Conservation (phyloP, 1,139 yeast species). For the Kurtzmaniella quercitrusa region DNA sequence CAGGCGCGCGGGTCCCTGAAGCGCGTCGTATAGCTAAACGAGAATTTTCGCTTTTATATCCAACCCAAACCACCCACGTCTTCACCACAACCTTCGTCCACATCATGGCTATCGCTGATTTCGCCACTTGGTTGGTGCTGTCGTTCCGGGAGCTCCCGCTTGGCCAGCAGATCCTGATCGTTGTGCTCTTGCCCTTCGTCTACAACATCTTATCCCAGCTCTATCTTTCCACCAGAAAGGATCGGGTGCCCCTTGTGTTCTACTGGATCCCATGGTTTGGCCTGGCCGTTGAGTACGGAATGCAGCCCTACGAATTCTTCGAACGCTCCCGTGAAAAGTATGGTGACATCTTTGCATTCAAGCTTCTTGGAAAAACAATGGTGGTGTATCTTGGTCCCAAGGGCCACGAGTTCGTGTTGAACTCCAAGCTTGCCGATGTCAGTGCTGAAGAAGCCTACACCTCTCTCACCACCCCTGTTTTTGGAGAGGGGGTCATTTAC, state of each 20-base stretch:
- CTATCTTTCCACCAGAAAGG: slow-evolving; percentile 65
- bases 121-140: slow-evolving; percentile 16
- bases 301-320: slow-evolving; percentile 89
- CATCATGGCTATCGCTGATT: slow-evolving; percentile 29
- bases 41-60: background rate
- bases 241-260: slow-evolving; percentile 83
- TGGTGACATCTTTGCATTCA: slow-evolving; percentile 90
- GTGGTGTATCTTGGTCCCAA: slow-evolving; percentile 95
- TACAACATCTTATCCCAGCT: slow-evolving; percentile 71
- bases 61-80: background rate
- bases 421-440: slow-evolving; percentile 84
- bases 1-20: background rate
- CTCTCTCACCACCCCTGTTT: slow-evolving; percentile 94
- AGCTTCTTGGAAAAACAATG: slow-evolving; percentile 86
- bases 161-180: slow-evolving; percentile 31
- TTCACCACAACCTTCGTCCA: background rate
- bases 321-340: slow-evolving; percentile 70
- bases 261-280: slow-evolving; percentile 97
- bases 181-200: slow-evolving; percentile 46
- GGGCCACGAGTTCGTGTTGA: slow-evolving; percentile 94
- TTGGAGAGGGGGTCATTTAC: slow-evolving; percentile 94
- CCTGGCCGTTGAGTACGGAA: slow-evolving; percentile 82
- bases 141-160: slow-evolving; percentile 23
- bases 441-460: slow-evolving; percentile 95
- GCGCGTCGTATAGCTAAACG: background rate